Base-by-base conservation (phyloP, 495 filamentous ascomycete species). In the Xylaria castorea region DNA sequence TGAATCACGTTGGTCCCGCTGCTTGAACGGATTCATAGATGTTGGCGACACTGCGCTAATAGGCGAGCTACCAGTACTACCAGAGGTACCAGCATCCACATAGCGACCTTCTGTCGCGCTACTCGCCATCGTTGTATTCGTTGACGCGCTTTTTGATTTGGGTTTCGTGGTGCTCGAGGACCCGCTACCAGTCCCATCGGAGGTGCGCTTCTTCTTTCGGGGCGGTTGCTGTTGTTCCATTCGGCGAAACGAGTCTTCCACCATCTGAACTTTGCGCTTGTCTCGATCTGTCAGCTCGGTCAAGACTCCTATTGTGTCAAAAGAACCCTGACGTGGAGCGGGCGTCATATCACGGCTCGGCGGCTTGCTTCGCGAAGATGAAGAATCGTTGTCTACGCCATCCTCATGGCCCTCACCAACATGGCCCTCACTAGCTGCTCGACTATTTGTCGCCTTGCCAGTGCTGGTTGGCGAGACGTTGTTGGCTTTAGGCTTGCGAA, bases 291-390 rank as follows among this genome's bases (percentile, higher is more conserved):
- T 96, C 6, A 94, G 86, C 77, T 93, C 93, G 2, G 83, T 75
- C 82, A 90, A 61, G 81, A 85, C 82, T 76, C 87, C 75, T 63
- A 84, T 72, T 61, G 76, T 86, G 74, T 81, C 86, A 71, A 80
- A 87, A 75, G 82, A 89, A 70, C 82, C 88, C 75, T 83, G 85
- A 4, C 87, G 83, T 42, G 85, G 83, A 3, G 84, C 82, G 0
- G 93, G 94, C 8, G 93, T 97, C 78, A 93, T 83, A 75, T 97
- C 94, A 53, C 94, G 93, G 79, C 94, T 97, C 4, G 84, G 88
- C 30, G 92, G 89, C 71, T 94, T 94, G 73, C 90, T 93, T 44
- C 87, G 91, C 3, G 86, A 85, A 38, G 94, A 96, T 25, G 89
- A 91, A 11, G 94, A 96, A 9, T 91, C 90, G 51, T 88, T 84